These are phyloP conservation scores for Phytopythium boreale DNA, from an alignment of 352 stramenopile genomes.

Conservation along the genomic window DNA sequence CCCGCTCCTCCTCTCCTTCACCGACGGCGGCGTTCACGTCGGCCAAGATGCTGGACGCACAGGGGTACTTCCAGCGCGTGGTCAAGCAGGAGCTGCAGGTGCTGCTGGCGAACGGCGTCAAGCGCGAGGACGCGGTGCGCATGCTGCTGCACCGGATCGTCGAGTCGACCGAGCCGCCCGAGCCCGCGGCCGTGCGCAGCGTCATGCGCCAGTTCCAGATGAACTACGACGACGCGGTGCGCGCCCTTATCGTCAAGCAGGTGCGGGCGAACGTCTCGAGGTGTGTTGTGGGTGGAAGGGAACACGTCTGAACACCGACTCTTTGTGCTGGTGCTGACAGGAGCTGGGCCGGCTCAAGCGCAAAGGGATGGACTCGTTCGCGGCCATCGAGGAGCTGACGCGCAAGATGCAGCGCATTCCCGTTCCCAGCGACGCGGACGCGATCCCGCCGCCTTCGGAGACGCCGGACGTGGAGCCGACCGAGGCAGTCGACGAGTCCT, in stretches of 20 bases:
- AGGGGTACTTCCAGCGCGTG: slow-evolving; percentile 65
- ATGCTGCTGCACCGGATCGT: slow-evolving; percentile 76
- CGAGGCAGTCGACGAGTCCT: background rate
- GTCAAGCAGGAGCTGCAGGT: slow-evolving; percentile 81
- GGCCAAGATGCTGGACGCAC: slow-evolving; percentile 58
- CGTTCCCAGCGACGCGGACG: background rate
- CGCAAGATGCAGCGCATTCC: slow-evolving; percentile 71
- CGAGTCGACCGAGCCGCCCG: slow-evolving; percentile 52
- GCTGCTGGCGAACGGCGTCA: slow-evolving; percentile 45
- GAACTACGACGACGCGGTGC: slow-evolving; percentile 82
- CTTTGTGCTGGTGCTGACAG: slow-evolving; percentile 12
- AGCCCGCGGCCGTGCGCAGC: slow-evolving; percentile 55
- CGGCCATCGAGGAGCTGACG: slow-evolving; percentile 82
- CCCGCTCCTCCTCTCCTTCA: too few species aligned
- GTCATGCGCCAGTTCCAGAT: slow-evolving; percentile 88
- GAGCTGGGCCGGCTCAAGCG: slow-evolving; percentile 76
- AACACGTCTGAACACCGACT: too few species aligned
- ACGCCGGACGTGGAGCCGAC: background rate
- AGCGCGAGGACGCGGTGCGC: slow-evolving; percentile 72
- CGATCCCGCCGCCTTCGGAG: background rate
- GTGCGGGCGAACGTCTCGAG: slow-evolving; percentile 8
- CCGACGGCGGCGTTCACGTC: slow-evolving; percentile 12
- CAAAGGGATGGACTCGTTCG: slow-evolving; percentile 76
- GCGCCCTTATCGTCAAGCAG: slow-evolving; percentile 85
- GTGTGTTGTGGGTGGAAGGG: background rate